A percentile compares a stretch with the other conserved stretches of the same genome.
These are phyloP conservation scores for Colletotrichum graminicola DNA, from an alignment of 2,329 filamentous ascomycete genomes.

Conservation along the genomic window DNA sequence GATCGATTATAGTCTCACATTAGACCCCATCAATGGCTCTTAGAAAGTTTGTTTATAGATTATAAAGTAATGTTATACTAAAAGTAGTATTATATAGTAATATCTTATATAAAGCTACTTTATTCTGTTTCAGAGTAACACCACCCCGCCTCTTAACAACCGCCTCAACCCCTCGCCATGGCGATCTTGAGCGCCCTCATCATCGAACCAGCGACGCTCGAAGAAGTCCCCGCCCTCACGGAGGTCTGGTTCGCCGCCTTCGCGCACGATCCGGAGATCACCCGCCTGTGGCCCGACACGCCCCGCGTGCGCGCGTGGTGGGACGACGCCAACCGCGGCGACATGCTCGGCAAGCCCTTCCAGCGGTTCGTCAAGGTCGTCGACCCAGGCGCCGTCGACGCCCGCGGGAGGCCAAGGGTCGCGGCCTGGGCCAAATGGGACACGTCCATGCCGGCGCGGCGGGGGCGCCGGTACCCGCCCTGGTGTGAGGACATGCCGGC, in stretches of 20 bases:
- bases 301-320: slow-evolving; percentile 37
- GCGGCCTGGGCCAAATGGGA: slow-evolving; percentile 40
- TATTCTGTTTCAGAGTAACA: not conserved
- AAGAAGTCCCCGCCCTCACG: slow-evolving; percentile 32
- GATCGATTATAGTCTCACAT: too few relatives aligned
- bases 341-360: slow-evolving; percentile 27
- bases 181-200: not conserved
- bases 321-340: slow-evolving; percentile 32
- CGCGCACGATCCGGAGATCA: slow-evolving; percentile 26
- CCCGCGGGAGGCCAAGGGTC: slow-evolving; percentile 12
- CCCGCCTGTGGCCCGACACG: slow-evolving; percentile 33
- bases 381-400: slow-evolving; percentile 4
- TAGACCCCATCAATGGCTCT: too few relatives aligned
- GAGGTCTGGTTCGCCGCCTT: slow-evolving; percentile 40
- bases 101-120: too few relatives aligned
- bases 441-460: slow-evolving; percentile 18
- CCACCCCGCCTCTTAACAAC: not conserved
- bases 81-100: too few relatives aligned
- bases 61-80: too few relatives aligned
- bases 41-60: too few relatives aligned
- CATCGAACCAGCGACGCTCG: not conserved
- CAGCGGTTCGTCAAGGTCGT: slow-evolving; percentile 38
- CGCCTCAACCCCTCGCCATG: not conserved
- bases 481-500: slow-evolving; percentile 34
- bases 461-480: slow-evolving; percentile 28